Conservation (phyloP, 2,329 filamentous ascomycete species). For the Colletotrichum melonis region DNA sequence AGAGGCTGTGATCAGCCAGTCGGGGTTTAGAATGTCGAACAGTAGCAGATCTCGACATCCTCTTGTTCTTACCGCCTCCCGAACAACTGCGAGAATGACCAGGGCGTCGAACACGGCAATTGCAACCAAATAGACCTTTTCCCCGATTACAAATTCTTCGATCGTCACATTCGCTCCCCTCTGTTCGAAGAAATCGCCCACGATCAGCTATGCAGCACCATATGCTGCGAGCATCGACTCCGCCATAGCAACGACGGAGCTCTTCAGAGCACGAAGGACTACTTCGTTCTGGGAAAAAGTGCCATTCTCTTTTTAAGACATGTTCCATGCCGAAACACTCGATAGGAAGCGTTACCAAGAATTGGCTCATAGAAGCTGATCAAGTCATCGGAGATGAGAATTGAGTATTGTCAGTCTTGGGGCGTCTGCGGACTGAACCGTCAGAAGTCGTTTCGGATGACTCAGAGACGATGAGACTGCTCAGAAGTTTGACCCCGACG, state of each 20-base stretch:
- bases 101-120: conserved; percentile 7
- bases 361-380: conserved; percentile 50
- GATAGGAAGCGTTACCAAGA: conserved; percentile 48
- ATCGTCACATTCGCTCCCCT: conserved; percentile 34
- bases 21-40: not conserved
- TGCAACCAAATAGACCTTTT: conserved; percentile 1
- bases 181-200: conserved; percentile 37
- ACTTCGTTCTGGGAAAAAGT: not conserved
- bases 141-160: conserved; percentile 19
- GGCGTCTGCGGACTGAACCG: conserved; percentile 35
- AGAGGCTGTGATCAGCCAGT: not conserved
- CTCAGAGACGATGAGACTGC: conserved; percentile 38
- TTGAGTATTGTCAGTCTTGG: conserved; percentile 42
- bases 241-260: conserved; percentile 35
- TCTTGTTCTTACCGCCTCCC: not conserved
- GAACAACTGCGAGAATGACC: not conserved
- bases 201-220: conserved; percentile 47
- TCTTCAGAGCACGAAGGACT: conserved; percentile 33
- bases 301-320: conserved; percentile 7
- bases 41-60: not conserved
- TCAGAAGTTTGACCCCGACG: conserved; percentile 39
- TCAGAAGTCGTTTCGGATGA: conserved; percentile 38
- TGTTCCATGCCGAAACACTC: conserved; percentile 40
- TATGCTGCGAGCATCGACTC: conserved; percentile 45
- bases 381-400: conserved; percentile 49